These are phyloP conservation scores for Tricholoma bakamatsutake DNA, from an alignment of 768 basidiomycete species.

Conservation along the genomic window DNA sequence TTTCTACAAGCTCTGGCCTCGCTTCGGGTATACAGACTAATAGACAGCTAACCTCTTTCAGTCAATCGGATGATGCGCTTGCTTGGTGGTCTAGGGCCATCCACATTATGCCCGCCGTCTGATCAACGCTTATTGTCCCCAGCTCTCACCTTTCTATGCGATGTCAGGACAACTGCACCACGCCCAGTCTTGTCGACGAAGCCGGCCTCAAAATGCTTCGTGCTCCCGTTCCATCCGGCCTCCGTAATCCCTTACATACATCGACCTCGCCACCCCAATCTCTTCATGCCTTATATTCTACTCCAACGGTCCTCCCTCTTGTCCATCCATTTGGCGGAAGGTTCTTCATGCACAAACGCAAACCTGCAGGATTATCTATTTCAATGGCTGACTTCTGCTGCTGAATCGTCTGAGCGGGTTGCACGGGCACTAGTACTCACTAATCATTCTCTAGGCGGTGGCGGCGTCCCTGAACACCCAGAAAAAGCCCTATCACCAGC, in stretches of 20 bases:
- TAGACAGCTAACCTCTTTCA: no score
- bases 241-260: conserved; percentile 36
- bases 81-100: conserved; percentile 66
- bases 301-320: conserved; percentile 72
- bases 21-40: no score
- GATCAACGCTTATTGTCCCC: conserved; percentile 59
- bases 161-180: conserved; percentile 47
- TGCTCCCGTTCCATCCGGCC: conserved; percentile 45
- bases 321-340: conserved; percentile 68
- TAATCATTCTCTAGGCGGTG: conserved; percentile 29
- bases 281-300: conserved; percentile 59
- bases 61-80: conserved; percentile 46
- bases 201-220: conserved; percentile 48
- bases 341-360: conserved; percentile 50
- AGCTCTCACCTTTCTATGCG: conserved; percentile 62
- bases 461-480: conserved; percentile 10
- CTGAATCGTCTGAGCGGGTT: conserved; percentile 63
- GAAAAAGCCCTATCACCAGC: conserved; percentile 32
- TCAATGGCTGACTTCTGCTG: conserved; percentile 53
- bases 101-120: conserved; percentile 46
- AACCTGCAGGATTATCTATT: conserved; percentile 41
- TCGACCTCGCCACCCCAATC: conserved; percentile 48
- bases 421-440: conserved; percentile 48
- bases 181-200: conserved; percentile 55
- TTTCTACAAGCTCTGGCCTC: no score